Conservation (phyloP, 768 basidiomycete genomes). For the Mrakia blollopis region DNA sequence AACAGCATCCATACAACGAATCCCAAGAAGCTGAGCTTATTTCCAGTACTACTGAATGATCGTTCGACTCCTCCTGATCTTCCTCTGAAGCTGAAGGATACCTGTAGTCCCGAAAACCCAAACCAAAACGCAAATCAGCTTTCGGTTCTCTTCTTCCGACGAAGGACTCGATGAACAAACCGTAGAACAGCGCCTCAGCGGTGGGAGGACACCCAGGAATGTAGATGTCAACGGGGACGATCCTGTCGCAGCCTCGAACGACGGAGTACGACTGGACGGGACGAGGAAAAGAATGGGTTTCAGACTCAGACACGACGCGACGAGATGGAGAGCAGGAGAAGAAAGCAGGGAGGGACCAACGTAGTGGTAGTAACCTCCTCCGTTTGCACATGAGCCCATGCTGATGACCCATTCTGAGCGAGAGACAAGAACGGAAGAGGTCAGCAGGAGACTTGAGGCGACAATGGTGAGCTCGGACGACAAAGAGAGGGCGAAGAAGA, state of each 20-base stretch:
- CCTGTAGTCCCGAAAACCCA: slow-evolving; percentile 14
- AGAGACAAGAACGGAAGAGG: too few species aligned
- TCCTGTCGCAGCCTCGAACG: slow-evolving; percentile 95
- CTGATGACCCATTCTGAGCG: too few species aligned
- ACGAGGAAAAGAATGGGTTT: slow-evolving; percentile 47
- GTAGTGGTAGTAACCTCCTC: slow-evolving; percentile 58
- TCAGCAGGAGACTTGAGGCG: background rate
- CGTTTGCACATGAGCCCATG: slow-evolving; percentile 99
- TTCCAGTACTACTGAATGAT: slow-evolving; percentile 70
- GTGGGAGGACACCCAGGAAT: slow-evolving; percentile 41
- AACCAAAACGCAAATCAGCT: slow-evolving; percentile 8
- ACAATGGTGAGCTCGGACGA: background rate
- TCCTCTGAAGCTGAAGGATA: slow-evolving; percentile 92
- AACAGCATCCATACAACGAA: too few species aligned
- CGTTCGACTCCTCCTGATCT: slow-evolving; percentile 86
- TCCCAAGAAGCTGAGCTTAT: too few species aligned
- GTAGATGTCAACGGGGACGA: slow-evolving; percentile 94
- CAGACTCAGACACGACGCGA: background rate
- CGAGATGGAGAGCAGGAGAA: background rate
- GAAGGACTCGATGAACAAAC: background rate
- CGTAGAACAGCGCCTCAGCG: slow-evolving; percentile 77
- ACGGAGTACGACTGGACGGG: slow-evolving; percentile 84
- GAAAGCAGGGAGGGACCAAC: slow-evolving; percentile 16
- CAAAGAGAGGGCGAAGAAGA: background rate
- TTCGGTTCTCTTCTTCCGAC: slow-evolving; percentile 14